These are phyloP conservation scores for Phaeosphaeriaceae sp. DNA, from an alignment of 2,329 filamentous ascomycete genomes.

Conservation along the genomic window DNA sequence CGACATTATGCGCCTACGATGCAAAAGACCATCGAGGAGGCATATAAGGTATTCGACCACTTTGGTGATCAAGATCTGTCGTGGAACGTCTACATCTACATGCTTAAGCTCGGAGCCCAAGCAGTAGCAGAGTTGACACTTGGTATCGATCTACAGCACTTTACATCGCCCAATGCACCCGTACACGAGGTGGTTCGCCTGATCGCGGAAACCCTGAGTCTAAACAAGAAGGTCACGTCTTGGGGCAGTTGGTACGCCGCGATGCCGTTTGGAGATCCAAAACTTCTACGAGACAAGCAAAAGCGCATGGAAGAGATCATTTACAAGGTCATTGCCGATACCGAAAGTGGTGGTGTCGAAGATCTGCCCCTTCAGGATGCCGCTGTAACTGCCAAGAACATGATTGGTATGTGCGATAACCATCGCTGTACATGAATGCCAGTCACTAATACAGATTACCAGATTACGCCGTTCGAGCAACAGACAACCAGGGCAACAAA, in stretches of 20 bases:
- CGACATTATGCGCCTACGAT: conserved; percentile 67
- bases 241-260: conserved; percentile 63
- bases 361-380: conserved; percentile 48
- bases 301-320: conserved; percentile 25
- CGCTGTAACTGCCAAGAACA: conserved; percentile 37
- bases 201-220: conserved; percentile 59
- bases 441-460: conserved; percentile 10
- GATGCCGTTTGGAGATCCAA: conserved; percentile 65
- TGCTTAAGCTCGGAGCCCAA: conserved; percentile 57
- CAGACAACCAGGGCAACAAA: conserved; percentile 29
- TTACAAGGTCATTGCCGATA: conserved; percentile 2
- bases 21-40: conserved; percentile 61
- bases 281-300: conserved; percentile 34
- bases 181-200: conserved; percentile 59
- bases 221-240: conserved; percentile 66
- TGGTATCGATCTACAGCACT: conserved; percentile 56
- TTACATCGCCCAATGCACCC: conserved; percentile 52
- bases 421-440: neutral
- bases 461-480: conserved; percentile 26
- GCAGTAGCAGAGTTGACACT: conserved; percentile 55
- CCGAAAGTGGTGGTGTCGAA: conserved; percentile 19
- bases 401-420: conserved; percentile 36
- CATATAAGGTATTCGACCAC: conserved; percentile 57
- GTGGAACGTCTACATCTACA: conserved; percentile 59
- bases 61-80: conserved; percentile 57